Evolutionary conservation across 116 monocot genomes (phyloP), one percentile per base, ranked within the genome.

Genomic region (Iris pallida): DNA sequence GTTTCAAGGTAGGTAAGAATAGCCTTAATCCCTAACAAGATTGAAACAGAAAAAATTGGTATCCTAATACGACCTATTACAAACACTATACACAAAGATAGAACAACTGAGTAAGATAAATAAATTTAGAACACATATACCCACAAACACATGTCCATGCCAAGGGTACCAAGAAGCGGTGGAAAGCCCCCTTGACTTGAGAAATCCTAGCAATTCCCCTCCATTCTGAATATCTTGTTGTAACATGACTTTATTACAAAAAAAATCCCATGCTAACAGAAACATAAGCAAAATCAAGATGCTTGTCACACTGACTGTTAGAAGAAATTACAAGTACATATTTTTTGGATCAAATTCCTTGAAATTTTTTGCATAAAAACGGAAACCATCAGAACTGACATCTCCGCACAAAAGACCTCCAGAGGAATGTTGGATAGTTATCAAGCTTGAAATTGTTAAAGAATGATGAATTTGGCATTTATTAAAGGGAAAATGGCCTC

Each of bases 341-440:
- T 87, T 59, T 30, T 47, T 69, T 11, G 71, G 71, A 77, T 92
- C 85, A 64, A 97, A 75, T 16, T 92, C 97, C 68, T 78, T 85
- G 73, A 97, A 97, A 7, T 90, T 47, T 78, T 97, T 97, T 41
- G 76, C 64, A 70, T 80, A 90, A 69, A 97, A 97, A 46, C 92
- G 97, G 68, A 97, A 87, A 51, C 97, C 97, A 67, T 97, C 92
- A 43, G 96, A 83, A 65, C 92, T 97, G 59, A 85, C 80, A 78
- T 97, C 97, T 73, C 97, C 82, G 71, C 92, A 97, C 11, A 92
- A 62, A 55, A 97, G 66, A 44, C 92, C 97, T 97, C 78, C 60
- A 69, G 57, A 68, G 59, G 14, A 17, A 18, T 44, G 11, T 47
- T 52, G 43, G 14, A 20, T 67, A 67, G 53, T 48, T 8, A 51